phyloP scores from a whole-genome alignment of 2,329 filamentous ascomycete genomes.

The Aspergillus carbonarius region DNA sequence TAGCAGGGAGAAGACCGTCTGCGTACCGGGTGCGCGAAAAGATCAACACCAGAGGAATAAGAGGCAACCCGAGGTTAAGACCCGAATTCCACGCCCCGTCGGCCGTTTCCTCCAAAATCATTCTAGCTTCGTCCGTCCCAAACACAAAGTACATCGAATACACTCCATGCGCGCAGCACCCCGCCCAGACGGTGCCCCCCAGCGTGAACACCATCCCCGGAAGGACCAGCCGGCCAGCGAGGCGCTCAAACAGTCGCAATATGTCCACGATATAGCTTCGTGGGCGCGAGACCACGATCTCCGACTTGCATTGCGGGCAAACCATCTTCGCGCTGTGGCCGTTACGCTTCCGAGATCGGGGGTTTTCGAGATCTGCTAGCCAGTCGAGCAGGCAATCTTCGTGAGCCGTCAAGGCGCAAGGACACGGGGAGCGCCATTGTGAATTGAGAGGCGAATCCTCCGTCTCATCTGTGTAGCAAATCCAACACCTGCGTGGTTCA shows the following conservation, averaged over 20 bases:
- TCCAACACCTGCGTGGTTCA: conserved; percentile 62
- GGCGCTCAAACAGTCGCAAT: conserved; percentile 58
- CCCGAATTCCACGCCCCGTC: conserved; percentile 47
- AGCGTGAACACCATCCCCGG: conserved; percentile 60
- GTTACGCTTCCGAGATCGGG: conserved; percentile 50
- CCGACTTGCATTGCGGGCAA: conserved; percentile 86
- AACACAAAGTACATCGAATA: conserved; percentile 67
- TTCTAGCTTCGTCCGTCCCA: conserved; percentile 59
- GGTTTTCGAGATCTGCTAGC: conserved; percentile 83
- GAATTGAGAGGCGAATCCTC: conserved; percentile 60
- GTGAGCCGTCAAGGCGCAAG: conserved; percentile 86
- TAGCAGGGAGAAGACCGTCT: conserved; percentile 62
- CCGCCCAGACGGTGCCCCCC: conserved; percentile 50
- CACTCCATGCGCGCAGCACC: conserved; percentile 58
- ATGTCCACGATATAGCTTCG: conserved; percentile 70
- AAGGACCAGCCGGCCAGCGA: conserved; percentile 60
- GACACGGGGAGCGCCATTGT: conserved; percentile 84
- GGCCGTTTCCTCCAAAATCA: conserved; percentile 50
- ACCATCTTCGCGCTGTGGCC: conserved; percentile 62
- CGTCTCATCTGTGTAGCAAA: conserved; percentile 66
- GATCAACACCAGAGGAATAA: conserved; percentile 67
- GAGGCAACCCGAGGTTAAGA: conserved; percentile 60
- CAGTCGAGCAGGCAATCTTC: conserved; percentile 87
- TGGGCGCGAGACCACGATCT: conserved; percentile 73
- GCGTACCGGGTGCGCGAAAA: conserved; percentile 65